phyloP scores from a whole-genome alignment of 176 grass and related monocot genomes.

The Oryza coarctata region DNA sequence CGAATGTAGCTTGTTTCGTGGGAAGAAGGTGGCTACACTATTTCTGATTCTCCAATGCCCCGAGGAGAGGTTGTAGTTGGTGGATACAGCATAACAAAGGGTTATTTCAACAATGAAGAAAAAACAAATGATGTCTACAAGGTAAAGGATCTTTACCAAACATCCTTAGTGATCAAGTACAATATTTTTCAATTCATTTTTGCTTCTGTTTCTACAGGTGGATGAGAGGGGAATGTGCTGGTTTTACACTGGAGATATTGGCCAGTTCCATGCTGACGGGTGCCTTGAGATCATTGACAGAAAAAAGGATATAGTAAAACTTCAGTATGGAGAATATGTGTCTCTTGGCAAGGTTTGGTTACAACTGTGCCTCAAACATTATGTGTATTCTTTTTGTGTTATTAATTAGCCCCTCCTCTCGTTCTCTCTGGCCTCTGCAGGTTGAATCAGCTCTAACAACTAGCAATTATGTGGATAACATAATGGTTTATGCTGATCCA shows the following conservation, averaged over 20 bases:
- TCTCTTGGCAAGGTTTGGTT: conserved; percentile 83
- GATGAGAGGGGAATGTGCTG: conserved; percentile 69
- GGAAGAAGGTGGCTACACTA: conserved; percentile 76
- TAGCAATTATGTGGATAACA: conserved; percentile 75
- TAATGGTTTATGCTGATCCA: conserved; percentile 84
- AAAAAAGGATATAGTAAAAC: conserved; percentile 96
- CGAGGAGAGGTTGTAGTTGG: conserved; percentile 81
- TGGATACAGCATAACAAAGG: conserved; percentile 68
- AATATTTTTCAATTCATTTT: background rate
- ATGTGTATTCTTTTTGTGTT: conserved; percentile 19
- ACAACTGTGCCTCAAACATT: background rate
- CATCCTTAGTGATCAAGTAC: background rate
- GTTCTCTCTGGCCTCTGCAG: conserved; percentile 40
- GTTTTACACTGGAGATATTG: conserved; percentile 94
- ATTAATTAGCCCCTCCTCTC: background rate
- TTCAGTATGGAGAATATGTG: conserved; percentile 90
- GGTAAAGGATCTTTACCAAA: conserved; percentile 32
- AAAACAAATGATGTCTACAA: conserved; percentile 85
- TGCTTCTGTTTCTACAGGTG: conserved; percentile 39
- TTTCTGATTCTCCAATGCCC: conserved; percentile 80
- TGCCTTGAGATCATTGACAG: conserved; percentile 86
- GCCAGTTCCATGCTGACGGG: conserved; percentile 85
- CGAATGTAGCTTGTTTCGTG: conserved; percentile 67
- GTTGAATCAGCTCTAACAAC: conserved; percentile 65
- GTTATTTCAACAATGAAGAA: conserved; percentile 82